Evolutionary conservation across 345 rosid genomes (phyloP).

Genomic region (Stellera chamaejasme): DNA sequence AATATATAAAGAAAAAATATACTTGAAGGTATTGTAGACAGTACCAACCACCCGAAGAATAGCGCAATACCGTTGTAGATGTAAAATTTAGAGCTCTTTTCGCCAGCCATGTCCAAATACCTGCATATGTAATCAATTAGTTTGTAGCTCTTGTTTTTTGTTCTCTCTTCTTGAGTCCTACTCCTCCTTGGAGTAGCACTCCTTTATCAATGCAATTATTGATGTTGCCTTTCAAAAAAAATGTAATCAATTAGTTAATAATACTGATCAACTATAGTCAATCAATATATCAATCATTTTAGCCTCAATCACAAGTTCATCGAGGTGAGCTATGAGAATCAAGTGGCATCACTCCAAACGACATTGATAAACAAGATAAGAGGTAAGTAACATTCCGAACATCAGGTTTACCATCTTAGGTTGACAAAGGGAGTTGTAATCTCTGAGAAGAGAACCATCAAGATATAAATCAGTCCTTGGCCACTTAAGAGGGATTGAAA

Average conservation of each 20-base stretch:
- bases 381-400: background rate
- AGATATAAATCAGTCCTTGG: slow-evolving; percentile 68
- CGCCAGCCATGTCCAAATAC: slow-evolving; percentile 72
- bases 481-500: slow-evolving; percentile 61
- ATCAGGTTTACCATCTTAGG: slow-evolving; percentile 58
- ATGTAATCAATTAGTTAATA: background rate
- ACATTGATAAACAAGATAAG: slow-evolving; percentile 1
- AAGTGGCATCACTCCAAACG: no score
- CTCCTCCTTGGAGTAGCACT: no score
- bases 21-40: slow-evolving; percentile 15
- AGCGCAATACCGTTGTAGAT: slow-evolving; percentile 53
- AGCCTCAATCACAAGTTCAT: no score
- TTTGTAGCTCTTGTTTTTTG: no score
- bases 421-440: slow-evolving; percentile 76
- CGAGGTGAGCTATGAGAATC: no score
- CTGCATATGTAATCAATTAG: slow-evolving; percentile 23
- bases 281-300: no score
- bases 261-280: no score
- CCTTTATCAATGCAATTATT: no score
- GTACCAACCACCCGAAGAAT: slow-evolving; percentile 90
- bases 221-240: no score
- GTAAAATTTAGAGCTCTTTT: slow-evolving; percentile 53
- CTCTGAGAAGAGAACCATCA: slow-evolving; percentile 76
- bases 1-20: background rate
- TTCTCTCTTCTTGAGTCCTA: no score